Conservation (phyloP, 176 grass and related monocot genomes). For the Zoysia japonica region DNA sequence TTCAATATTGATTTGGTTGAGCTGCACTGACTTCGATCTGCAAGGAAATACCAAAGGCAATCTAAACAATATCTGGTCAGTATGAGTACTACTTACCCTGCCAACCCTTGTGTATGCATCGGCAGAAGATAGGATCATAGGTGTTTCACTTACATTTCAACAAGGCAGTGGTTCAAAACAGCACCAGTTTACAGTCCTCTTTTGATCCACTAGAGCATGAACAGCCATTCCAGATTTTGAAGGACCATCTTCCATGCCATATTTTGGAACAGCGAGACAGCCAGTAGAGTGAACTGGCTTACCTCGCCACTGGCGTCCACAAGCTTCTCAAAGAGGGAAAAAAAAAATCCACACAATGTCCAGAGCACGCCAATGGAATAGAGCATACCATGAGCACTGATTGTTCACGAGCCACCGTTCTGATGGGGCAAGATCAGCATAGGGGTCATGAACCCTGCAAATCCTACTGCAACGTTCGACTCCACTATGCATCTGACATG, state of each 20-base stretch:
- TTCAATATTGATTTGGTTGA: no score
- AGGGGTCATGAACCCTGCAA: slow-evolving; percentile 22
- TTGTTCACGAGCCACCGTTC: slow-evolving; percentile 5
- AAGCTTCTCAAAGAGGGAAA: slow-evolving; percentile 33
- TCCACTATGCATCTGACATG: slow-evolving; percentile 32
- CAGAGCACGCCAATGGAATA: slow-evolving; percentile 37
- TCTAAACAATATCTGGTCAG: no score
- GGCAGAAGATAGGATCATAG: not conserved
- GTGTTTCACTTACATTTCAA: slow-evolving; percentile 52
- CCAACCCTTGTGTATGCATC: no score
- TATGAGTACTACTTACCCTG: no score
- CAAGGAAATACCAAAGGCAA: no score
- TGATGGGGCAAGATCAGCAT: slow-evolving; percentile 16
- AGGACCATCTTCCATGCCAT: slow-evolving; percentile 16
- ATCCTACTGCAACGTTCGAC: slow-evolving; percentile 12
- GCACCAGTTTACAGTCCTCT: slow-evolving; percentile 28
- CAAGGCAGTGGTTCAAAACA: slow-evolving; percentile 41
- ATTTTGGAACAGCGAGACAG: slow-evolving; percentile 43
- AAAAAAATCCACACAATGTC: slow-evolving; percentile 3
- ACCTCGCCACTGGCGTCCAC: slow-evolving; percentile 31
- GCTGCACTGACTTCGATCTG: no score
- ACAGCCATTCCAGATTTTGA: slow-evolving; percentile 24
- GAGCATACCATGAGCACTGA: slow-evolving; percentile 40
- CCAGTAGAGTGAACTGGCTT: slow-evolving; percentile 41
- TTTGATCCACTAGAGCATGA: slow-evolving; percentile 48